A percentile compares a stretch with the other conserved stretches of the same genome.
phyloP scores from a whole-genome alignment of 2,329 filamentous ascomycete species.

The Podosphaera xanthii region DNA sequence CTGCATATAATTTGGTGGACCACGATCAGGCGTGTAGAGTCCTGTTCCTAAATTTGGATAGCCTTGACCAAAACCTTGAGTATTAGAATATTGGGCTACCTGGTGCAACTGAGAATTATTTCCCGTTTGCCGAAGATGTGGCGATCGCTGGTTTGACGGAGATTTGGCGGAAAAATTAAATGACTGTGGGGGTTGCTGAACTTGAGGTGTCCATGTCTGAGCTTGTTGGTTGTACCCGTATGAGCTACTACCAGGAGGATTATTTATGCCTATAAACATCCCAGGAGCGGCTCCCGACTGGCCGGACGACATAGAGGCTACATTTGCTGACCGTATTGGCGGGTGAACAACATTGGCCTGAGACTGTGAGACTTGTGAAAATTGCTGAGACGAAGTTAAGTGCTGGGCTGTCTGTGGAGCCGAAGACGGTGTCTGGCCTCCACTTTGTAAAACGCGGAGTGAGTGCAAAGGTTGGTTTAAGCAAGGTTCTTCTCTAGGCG shows the following conservation, averaged over 20 bases:
- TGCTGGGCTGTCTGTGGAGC: constrained; percentile 19
- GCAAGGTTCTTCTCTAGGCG: constrained; percentile 22
- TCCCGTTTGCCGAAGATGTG: constrained; percentile 33
- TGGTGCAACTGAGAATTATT: constrained; percentile 31
- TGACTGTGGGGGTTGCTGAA: constrained; percentile 38
- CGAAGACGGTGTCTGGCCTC: constrained; percentile 18
- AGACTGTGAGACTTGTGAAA: constrained; percentile 35
- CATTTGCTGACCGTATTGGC: constrained; percentile 46
- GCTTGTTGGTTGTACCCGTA: constrained; percentile 39
- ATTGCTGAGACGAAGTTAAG: constrained; percentile 23
- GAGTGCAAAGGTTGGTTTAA: constrained; percentile 33
- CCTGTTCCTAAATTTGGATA: constrained; percentile 31
- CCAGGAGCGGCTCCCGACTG: constrained; percentile 46
- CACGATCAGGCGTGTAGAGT: constrained; percentile 39
- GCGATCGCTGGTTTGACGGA: constrained; percentile 21
- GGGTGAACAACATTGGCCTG: constrained; percentile 52
- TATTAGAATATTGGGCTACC: constrained; percentile 37
- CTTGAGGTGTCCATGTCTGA: constrained; percentile 42
- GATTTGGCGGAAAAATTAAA: constrained; percentile 28
- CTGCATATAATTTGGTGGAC: constrained; percentile 43
- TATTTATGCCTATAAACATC: constrained; percentile 23
- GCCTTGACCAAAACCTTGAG: constrained; percentile 35
- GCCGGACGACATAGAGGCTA: constrained; percentile 29
- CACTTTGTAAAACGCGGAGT: constrained; percentile 30
- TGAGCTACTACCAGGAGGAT: constrained; percentile 21